Evolutionary conservation across 225 moss, liverwort and hornwort species (phyloP), one percentile per base, ranked within the genome.

Genomic region (Pleurozium schreberi): DNA sequence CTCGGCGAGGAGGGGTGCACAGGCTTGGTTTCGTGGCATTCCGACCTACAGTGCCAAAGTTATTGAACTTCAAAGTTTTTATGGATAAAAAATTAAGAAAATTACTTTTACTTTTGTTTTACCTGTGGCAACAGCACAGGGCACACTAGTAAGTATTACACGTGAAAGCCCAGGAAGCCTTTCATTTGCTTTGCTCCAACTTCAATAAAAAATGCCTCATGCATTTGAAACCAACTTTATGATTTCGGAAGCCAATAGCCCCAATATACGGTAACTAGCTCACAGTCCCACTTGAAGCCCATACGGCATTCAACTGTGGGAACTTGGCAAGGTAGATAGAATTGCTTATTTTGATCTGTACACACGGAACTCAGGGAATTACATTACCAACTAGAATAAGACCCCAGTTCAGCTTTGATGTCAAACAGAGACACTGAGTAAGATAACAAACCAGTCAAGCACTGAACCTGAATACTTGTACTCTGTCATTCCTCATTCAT

Each of bases 281-380:
- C 69, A n/a, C 63, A 62, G 63, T 83, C 67, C 50, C 42, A 19
- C 18, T 83, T 74, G 40, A 67, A 87, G 47, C 78, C 83, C 73
- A 61, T 13, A 63, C 81, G 15, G 53, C 42, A 84, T 21, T 58
- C 75, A 63, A 82, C 69, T 74, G 63, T 69, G 85, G 20, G 49
- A 33, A 58, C 64, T 84, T 75, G 59, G 55, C 52, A 86, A 45
- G 43, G 62, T n/a, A 53, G 77, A 49, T n/a, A 52, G 59, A 11
- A 83, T 71, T 65, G 25, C 85, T 87, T 71, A 87, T 85, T 81
- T 84, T 82, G 64, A 91, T 82, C 66, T 88, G 84, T 89, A 89
- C 90, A 92, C 89, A 90, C 87, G 61, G 65, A 73, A n/a, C n/a
- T n/a, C n/a, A n/a, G 80, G 80, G 38, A 55, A 49, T 65, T 60